Conservation (phyloP, 352 stramenopile genomes). For the Pythium biforme region DNA sequence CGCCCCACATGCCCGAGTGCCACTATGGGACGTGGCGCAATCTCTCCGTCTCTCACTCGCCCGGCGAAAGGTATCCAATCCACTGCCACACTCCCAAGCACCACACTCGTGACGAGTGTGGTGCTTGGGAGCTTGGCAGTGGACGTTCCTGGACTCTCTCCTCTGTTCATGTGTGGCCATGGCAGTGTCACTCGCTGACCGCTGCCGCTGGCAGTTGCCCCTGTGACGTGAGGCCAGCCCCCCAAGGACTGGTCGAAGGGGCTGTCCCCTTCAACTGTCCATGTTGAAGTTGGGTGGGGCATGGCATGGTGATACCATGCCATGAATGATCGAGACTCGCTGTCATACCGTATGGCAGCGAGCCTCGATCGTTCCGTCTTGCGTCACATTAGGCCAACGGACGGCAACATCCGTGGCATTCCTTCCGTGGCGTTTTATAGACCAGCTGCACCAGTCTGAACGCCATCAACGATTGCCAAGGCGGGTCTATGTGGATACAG, state of each 20-base stretch:
- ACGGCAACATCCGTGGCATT: too few species aligned
- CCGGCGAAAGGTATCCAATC: slow-evolving; percentile 10
- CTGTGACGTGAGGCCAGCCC: not conserved
- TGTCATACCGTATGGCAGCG: not conserved
- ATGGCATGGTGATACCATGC: not conserved
- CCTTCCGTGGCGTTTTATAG: too few species aligned
- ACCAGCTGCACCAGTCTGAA: not conserved
- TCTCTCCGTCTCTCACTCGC: not conserved
- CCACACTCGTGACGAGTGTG: not conserved
- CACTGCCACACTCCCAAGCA: not conserved
- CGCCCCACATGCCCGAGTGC: too few species aligned
- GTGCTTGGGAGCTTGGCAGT: not conserved
- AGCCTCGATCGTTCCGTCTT: not conserved
- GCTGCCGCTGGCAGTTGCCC: not conserved
- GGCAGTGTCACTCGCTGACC: not conserved
- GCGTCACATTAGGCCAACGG: too few species aligned
- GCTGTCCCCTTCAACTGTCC: not conserved
- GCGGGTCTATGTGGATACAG: not conserved
- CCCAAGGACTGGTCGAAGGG: too few species aligned
- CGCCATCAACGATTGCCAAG: not conserved
- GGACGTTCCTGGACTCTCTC: not conserved
- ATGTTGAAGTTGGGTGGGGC: not conserved
- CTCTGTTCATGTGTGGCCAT: not conserved
- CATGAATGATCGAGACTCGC: too few species aligned
- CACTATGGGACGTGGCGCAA: not conserved